Conservation (phyloP, 176 grass and related monocot species). For the Avena insularis region DNA sequence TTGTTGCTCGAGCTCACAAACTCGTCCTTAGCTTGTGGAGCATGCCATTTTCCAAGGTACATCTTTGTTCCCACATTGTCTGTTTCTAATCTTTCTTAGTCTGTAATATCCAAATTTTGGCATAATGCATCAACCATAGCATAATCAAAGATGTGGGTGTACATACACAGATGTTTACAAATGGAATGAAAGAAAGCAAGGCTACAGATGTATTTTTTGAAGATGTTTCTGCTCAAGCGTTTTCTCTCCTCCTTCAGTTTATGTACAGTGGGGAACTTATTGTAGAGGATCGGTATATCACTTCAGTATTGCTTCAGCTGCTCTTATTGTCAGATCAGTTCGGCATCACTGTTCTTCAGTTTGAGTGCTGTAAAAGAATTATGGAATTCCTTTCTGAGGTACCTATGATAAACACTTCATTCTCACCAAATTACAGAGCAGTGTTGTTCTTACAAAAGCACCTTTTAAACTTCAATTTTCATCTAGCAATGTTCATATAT, state of each 20-base stretch:
- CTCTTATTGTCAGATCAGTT: constrained; percentile 92
- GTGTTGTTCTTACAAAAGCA: constrained; percentile 9
- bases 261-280: constrained; percentile 81
- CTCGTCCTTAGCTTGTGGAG: constrained; percentile 93
- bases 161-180: constrained; percentile 87
- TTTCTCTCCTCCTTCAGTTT: constrained; percentile 79
- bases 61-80: constrained; percentile 12
- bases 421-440: constrained; percentile 15
- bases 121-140: constrained; percentile 23
- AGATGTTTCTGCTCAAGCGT: constrained; percentile 74
- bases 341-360: constrained; percentile 72
- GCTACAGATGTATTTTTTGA: constrained; percentile 63
- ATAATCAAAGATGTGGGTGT: constrained; percentile 25
- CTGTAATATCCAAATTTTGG: constrained; percentile 22
- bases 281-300: constrained; percentile 51
- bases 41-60: constrained; percentile 74
- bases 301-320: constrained; percentile 59
- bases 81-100: background rate
- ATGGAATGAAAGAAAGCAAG: constrained; percentile 95
- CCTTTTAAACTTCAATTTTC: constrained; percentile 7
- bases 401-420: background rate
- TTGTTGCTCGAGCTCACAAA: constrained; percentile 71
- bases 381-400: constrained; percentile 90
- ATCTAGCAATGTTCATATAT: background rate
- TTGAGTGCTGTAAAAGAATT: constrained; percentile 83